Conservation (phyloP, 306 rosid species). For the Cucurbita pepo region DNA sequence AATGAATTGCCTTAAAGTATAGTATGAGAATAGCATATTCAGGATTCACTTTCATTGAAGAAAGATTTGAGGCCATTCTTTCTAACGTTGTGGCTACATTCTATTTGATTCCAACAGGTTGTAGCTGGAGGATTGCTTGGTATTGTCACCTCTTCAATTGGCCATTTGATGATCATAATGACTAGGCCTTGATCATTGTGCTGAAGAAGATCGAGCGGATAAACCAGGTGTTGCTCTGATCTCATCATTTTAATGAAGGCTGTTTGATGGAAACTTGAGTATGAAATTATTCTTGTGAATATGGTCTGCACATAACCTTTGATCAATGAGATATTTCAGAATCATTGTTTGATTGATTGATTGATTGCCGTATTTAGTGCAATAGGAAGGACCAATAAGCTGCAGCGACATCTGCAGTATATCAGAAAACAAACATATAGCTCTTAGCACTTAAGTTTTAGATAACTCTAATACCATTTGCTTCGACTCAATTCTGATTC, state of each 20-base stretch:
- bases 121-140: conserved; percentile 84
- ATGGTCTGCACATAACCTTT: background rate
- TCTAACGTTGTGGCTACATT: background rate
- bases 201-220: conserved; percentile 1
- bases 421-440: background rate
- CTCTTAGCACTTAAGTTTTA: background rate
- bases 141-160: conserved; percentile 34
- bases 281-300: background rate
- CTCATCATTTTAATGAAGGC: background rate
- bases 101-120: conserved; percentile 41
- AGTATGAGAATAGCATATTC: background rate
- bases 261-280: background rate
- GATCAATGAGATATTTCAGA: background rate
- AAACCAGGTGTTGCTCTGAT: conserved; percentile 3
- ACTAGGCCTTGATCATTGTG: conserved; percentile 9
- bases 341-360: conserved; percentile 2
- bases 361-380: conserved; percentile 3
- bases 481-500: background rate
- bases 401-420: background rate
- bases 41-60: background rate
- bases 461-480: background rate
- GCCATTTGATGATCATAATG: conserved; percentile 39
- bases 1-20: background rate
- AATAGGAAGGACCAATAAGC: background rate
- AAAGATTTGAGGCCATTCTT: background rate